phyloP scores from a whole-genome alignment of 208 protist species.

The Naegleria lovaniensis region DNA sequence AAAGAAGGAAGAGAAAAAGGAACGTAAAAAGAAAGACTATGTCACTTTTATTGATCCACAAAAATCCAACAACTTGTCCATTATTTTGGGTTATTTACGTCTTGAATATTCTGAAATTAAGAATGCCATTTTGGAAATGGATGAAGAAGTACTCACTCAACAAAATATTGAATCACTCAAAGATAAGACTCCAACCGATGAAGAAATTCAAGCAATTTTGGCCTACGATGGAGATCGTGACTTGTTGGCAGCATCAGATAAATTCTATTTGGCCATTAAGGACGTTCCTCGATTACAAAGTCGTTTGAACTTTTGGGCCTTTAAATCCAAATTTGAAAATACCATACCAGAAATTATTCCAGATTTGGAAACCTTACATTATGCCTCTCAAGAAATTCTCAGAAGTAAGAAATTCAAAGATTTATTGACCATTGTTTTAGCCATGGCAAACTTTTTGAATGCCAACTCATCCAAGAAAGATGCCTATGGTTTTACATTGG shows the following conservation, averaged over 20 bases:
- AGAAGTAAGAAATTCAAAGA: neutral
- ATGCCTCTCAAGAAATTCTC: neutral
- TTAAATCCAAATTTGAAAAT: slow-evolving; percentile 19
- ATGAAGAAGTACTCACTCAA: slow-evolving; percentile 7
- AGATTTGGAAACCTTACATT: neutral
- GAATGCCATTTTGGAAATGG: slow-evolving; percentile 20
- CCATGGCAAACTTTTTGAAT: slow-evolving; percentile 31
- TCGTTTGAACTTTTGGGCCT: slow-evolving; percentile 27
- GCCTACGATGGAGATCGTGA: neutral
- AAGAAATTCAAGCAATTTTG: slow-evolving; percentile 16
- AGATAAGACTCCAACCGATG: slow-evolving; percentile 1
- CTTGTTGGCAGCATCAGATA: neutral
- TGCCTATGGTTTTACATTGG: slow-evolving; percentile 19
- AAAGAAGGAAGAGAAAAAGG: neutral
- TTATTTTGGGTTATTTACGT: neutral
- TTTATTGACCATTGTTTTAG: slow-evolving; percentile 22
- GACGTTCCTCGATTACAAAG: slow-evolving; percentile 21
- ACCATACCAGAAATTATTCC: neutral
- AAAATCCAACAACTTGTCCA: neutral
- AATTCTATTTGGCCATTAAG: slow-evolving; percentile 16
- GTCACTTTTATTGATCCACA: slow-evolving; percentile 16
- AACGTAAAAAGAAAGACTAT: neutral
- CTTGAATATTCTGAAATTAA: neutral
- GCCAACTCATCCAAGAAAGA: slow-evolving; percentile 11
- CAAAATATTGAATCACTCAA: slow-evolving; percentile 24